Evolutionary conservation across 2,329 filamentous ascomycete species (phyloP).

Genomic region (Penicillium italicum): DNA sequence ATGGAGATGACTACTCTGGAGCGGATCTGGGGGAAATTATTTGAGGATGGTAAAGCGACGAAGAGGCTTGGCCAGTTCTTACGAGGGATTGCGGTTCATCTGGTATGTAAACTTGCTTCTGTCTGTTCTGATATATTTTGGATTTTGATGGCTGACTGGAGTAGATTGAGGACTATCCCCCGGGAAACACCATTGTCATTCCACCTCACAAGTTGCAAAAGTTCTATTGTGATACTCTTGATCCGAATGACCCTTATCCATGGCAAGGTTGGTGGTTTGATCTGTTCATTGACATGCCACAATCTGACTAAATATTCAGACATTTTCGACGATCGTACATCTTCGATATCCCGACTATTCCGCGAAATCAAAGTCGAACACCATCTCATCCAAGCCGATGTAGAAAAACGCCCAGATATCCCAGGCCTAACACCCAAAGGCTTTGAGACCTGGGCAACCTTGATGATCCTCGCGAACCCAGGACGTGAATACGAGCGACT

Average conservation of each 20-base stretch:
- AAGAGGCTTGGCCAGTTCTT: slow-evolving; percentile 66
- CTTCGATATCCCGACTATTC: slow-evolving; percentile 59
- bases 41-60: slow-evolving; percentile 66
- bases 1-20: slow-evolving; percentile 60
- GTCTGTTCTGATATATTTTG: not conserved
- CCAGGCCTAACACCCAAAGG: slow-evolving; percentile 65
- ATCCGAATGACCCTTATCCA: slow-evolving; percentile 64
- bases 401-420: slow-evolving; percentile 54
- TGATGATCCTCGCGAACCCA: slow-evolving; percentile 71
- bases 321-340: slow-evolving; percentile 54
- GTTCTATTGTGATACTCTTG: slow-evolving; percentile 66
- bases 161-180: slow-evolving; percentile 67
- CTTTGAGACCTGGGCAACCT: slow-evolving; percentile 68
- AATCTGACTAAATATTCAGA: slow-evolving; percentile 34
- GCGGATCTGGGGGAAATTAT: slow-evolving; percentile 72
- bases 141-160: slow-evolving; percentile 13
- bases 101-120: slow-evolving; percentile 51
- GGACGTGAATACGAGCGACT: slow-evolving; percentile 70
- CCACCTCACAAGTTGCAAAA: slow-evolving; percentile 70
- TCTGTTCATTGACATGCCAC: not conserved
- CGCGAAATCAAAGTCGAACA: slow-evolving; percentile 55
- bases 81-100: slow-evolving; percentile 67
- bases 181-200: slow-evolving; percentile 66
- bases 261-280: slow-evolving; percentile 57
- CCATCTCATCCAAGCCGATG: slow-evolving; percentile 58